Evolutionary conservation across 495 filamentous ascomycete genomes (phyloP).

Genomic region (Aspergillus campestris): DNA sequence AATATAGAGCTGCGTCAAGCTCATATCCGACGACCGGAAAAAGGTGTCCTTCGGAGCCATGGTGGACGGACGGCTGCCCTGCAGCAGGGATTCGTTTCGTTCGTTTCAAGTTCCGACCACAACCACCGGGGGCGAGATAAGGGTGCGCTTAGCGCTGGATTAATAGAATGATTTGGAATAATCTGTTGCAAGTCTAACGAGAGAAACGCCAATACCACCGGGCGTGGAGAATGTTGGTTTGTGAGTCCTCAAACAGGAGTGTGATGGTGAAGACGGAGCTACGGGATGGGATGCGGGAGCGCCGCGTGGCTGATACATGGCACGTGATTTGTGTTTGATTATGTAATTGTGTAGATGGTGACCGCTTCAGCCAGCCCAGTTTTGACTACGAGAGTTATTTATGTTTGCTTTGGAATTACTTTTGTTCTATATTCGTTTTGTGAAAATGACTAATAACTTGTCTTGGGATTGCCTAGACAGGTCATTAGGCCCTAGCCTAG

Average conservation of each 20-base stretch:
- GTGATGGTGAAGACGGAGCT: conserved; percentile 5
- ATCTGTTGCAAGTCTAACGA: conserved; percentile 3
- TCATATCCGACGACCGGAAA: conserved; percentile 99
- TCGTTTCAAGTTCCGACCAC: too few species aligned
- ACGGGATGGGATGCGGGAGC: conserved; percentile 4
- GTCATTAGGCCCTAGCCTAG: too few species aligned
- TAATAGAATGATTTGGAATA: neutral
- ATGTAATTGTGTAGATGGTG: neutral
- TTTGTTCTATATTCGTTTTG: too few species aligned
- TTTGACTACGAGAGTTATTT: too few species aligned
- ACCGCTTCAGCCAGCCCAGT: too few species aligned
- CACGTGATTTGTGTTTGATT: conserved; percentile 7
- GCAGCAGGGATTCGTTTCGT: conserved; percentile 18
- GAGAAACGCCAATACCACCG: conserved; percentile 1
- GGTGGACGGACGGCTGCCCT: conserved; percentile 23
- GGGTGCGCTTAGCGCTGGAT: conserved; percentile 4
- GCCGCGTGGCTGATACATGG: conserved; percentile 16
- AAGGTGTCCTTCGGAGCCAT: conserved; percentile 72
- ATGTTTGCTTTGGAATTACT: too few species aligned
- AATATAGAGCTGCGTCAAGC: conserved; percentile 98
- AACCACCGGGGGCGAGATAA: conserved; percentile 10
- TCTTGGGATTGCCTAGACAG: too few species aligned
- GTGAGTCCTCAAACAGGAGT: neutral
- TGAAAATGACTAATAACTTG: too few species aligned
- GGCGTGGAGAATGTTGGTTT: neutral